A percentile compares a stretch with the other conserved stretches of the same genome.
Evolutionary conservation across 1,139 yeast genomes (phyloP).

Genomic region (Candida tunisiensis): DNA sequence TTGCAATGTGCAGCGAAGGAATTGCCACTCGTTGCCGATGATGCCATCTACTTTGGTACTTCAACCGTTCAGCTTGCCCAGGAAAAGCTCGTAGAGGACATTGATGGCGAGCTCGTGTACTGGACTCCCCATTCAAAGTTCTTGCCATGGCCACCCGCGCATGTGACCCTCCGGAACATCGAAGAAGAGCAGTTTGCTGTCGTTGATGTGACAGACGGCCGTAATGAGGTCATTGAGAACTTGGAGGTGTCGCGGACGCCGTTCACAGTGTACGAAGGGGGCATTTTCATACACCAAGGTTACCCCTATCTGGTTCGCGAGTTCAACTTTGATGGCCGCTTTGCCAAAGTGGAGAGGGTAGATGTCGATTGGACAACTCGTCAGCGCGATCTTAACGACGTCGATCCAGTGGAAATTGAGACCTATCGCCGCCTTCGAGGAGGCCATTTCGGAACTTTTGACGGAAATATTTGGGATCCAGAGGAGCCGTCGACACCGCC

Average conservation of each 20-base stretch:
- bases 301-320: slow-evolving; percentile 73
- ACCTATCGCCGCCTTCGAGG: slow-evolving; percentile 6
- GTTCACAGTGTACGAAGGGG: slow-evolving; percentile 90
- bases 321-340: slow-evolving; percentile 56
- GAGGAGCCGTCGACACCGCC: too few species aligned
- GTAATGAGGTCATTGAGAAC: slow-evolving; percentile 69
- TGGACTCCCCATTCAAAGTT: slow-evolving; percentile 28
- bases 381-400: slow-evolving; percentile 84
- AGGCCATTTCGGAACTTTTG: too few species aligned
- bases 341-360: slow-evolving; percentile 73
- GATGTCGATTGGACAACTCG: slow-evolving; percentile 87
- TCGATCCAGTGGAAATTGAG: slow-evolving; percentile 71
- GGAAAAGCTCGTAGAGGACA: not conserved
- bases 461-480: too few species aligned
- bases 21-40: slow-evolving; percentile 41
- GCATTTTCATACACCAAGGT: slow-evolving; percentile 88
- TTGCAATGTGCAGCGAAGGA: slow-evolving; percentile 93
- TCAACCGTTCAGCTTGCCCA: slow-evolving; percentile 2
- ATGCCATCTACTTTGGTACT: slow-evolving; percentile 39
- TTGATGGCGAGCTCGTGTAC: slow-evolving; percentile 4
- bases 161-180: slow-evolving; percentile 43
- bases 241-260: slow-evolving; percentile 83
- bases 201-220: slow-evolving; percentile 64
- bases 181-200: slow-evolving; percentile 75
- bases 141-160: slow-evolving; percentile 59